Evolutionary conservation across 139 green algal species (phyloP), one percentile per base, ranked within the genome.

Genomic region (Chlorella ohadii): DNA sequence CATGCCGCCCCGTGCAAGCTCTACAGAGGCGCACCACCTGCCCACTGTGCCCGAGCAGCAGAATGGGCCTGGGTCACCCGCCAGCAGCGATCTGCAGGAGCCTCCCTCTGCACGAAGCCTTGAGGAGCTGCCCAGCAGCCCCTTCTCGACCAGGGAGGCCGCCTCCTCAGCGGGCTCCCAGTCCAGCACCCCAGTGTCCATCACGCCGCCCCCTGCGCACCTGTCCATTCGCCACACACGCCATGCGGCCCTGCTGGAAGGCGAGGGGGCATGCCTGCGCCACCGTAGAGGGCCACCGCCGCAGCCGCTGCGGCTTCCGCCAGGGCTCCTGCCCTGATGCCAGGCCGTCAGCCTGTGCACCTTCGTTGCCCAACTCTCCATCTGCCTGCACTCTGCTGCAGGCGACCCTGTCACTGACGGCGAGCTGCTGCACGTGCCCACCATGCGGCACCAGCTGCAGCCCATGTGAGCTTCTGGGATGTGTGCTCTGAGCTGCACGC

Each of bases 391-490:
- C 64, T 27, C 31, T 13, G 33, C 36, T 36, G 7, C 68, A 75
- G 68, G 38, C 23, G 33, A 38, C 34, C 67, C 31, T 1, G 67
- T 51, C n/a, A 71, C 38, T 23, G 74, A 81, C 7, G 74, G 51
- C 11, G 55, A 81, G 74, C 59, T 82, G 3, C 36, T 82, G 2
- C 36, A 71, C 36, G 71, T 63, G 59, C 59, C 36, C 20, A 72
- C 36, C 56, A 82, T 82, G 27, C 34, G 76, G 0, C 76, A 82
- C 59, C 56, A 61, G 76, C 59, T 82, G 13, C n/a, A 44, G 9
- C 76, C 76, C 76, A 61, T 72, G 76, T 82, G 76, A 34, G 76
- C 6, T 0, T n/a, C n/a, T n/a, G n/a, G n/a, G n/a, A n/a, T n/a
- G n/a, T n/a, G n/a, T n/a, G n/a, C n/a, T n/a, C n/a, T n/a, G n/a